Conservation (phyloP, 2,329 filamentous ascomycete species). For the Monilinia fructigena region DNA sequence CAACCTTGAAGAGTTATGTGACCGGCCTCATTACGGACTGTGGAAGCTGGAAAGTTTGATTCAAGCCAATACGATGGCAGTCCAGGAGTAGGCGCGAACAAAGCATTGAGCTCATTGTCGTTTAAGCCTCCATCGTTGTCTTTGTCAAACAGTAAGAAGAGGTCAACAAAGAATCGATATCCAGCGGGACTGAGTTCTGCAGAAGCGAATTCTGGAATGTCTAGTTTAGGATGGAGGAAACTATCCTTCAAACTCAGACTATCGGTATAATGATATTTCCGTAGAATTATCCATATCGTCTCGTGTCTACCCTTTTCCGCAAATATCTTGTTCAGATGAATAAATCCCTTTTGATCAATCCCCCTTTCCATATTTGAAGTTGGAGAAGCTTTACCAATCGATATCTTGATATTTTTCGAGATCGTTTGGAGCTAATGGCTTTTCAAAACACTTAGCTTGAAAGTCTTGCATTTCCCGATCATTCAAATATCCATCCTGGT, state of each 20-base stretch:
- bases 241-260: slow-evolving; percentile 87
- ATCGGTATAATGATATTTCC: slow-evolving; percentile 95
- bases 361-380: slow-evolving; percentile 64
- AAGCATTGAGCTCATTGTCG: slow-evolving; percentile 74
- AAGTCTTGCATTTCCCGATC: slow-evolving; percentile 90
- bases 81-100: slow-evolving; percentile 92
- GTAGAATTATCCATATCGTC: slow-evolving; percentile 95
- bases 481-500: slow-evolving; percentile 89
- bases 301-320: slow-evolving; percentile 97
- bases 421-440: slow-evolving; percentile 76
- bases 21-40: slow-evolving; percentile 91
- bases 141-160: slow-evolving; percentile 93
- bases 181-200: slow-evolving; percentile 91
- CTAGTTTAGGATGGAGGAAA: slow-evolving; percentile 90
- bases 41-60: slow-evolving; percentile 86
- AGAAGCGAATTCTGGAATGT: slow-evolving; percentile 87
- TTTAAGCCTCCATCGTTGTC: slow-evolving; percentile 96
- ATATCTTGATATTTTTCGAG: slow-evolving; percentile 89
- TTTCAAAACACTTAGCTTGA: slow-evolving; percentile 88
- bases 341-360: slow-evolving; percentile 78
- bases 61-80: slow-evolving; percentile 85
- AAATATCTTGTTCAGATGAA: slow-evolving; percentile 92
- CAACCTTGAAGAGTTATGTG: slow-evolving; percentile 95
- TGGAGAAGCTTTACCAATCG: slow-evolving; percentile 69
- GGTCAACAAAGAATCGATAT: slow-evolving; percentile 95